Evolutionary conservation across 2,329 filamentous ascomycete species (phyloP), one percentile per base, ranked within the genome.

Genomic region (Eutypella sp.): DNA sequence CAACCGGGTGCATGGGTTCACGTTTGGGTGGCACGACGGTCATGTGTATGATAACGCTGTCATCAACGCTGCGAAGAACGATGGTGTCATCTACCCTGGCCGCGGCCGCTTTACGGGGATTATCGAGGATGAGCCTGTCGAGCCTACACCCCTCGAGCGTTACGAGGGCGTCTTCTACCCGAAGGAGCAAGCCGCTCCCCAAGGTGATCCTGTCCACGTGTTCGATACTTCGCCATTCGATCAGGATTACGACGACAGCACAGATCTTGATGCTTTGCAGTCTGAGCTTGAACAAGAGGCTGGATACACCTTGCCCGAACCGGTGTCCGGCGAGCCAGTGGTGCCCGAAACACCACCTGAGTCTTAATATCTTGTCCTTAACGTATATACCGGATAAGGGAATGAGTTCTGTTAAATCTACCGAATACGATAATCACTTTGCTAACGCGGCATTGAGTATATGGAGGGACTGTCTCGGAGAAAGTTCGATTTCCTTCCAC

Each of bases 81-180:
- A 73, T 43, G 68, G 68, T 9, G 53, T 67, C 22, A 52, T 58
- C 2, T 19, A 34, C 2, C 67, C 67, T 0, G 70, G 70, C n/a
- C 25, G 42, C 8, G 68, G 66, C 2, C 69, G 69, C 18, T 73
- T 73, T 54, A 65, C 60, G 13, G 70, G 71, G 5, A 57, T 50
- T 10, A 54, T 70, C 19, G 44, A 47, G 19, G 29, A 42, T 20
- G 18, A 46, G 29, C 5, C 29, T 13, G 11, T 29, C 5, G 36
- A 48, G 41, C 33, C 44, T 31, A 43, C 46, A 5, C 33, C 37
- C 13, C n/a, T 47, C 27, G 34, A 38, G 23, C 47, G 34, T 45
- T 40, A 49, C 33, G 38, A 44, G 22, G 40, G 43, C 16, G 31
- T 46, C 10, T 46, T 43, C 22, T 46, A 49, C n/a, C 33, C 37